Evolutionary conservation across 75 land plant genomes (phyloP), one percentile per base, ranked within the genome.

Genomic region (Ceratopteris richardii): DNA sequence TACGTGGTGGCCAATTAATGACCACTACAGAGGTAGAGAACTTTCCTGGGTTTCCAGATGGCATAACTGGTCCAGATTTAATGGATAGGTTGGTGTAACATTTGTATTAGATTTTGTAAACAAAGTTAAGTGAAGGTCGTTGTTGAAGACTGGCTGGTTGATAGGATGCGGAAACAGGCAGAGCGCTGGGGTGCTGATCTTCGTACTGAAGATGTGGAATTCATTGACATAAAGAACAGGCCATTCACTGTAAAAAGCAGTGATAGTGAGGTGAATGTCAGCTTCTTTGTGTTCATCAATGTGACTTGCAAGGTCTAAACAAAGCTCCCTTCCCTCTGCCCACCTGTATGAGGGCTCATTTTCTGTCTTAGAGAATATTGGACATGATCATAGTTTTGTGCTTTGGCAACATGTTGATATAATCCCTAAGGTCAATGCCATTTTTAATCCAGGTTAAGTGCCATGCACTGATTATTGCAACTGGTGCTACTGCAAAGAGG

Each of bases 11-110:
- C 26, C 97, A 92, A 69, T 62, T 92, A 51, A 92, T 92, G 97
- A 92, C 97, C 1, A 92, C 97, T n/a, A 92, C 95, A 42, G 97
- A 92, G 67, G 97, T 92, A 30, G 97, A 92, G 67, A 92, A 92
- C 39, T 92, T 92, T 33, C 97, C 97, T 43, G 97, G 97, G 0
- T 92, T 92, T 77, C 97, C 97, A 27, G 94, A 88, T 62, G 97
- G 97, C 62, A 82, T 92, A 24, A 83, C 78, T 40, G 97, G 97
- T 51, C 97, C 97, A 25, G 97, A 92, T 72, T 65, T 92, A 58
- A 92, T 92, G 97, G 97, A 92, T 58, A 74, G 84, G 97, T 92
- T 54, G 61, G 31, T 13, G 21, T 4, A 33, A 33, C 37, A 33
- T 3, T 33, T 4, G 7, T 4, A 33, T 33, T 9, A 33, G n/a